These are phyloP conservation scores for peach (Prunus persica) DNA, from an alignment of 306 rosid genomes.

Conservation along the genomic window DNA sequence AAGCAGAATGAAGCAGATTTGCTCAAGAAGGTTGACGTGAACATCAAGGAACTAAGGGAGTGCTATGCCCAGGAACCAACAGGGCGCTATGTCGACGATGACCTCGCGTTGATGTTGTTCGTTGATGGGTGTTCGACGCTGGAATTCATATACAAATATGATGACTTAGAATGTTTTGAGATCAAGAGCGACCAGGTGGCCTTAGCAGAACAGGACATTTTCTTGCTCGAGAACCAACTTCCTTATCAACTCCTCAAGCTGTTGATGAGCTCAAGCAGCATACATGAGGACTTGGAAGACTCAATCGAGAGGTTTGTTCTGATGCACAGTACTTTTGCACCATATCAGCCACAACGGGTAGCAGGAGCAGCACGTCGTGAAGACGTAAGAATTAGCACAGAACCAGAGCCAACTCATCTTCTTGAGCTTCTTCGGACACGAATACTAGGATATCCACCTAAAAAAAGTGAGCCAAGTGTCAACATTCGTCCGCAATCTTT, in stretches of 20 bases:
- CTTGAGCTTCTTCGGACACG: neutral
- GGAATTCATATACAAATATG: neutral
- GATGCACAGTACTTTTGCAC: neutral
- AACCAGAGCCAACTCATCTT: neutral
- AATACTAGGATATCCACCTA: neutral
- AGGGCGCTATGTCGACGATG: neutral
- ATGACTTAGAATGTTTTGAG: rapidly evolving
- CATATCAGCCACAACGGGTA: rapidly evolving
- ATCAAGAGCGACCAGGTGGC: neutral
- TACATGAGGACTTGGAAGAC: rapidly evolving
- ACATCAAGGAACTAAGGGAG: neutral
- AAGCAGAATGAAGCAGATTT: neutral
- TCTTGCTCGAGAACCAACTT: conserved; percentile 16
- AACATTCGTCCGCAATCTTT: neutral
- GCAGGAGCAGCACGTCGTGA: too few relatives aligned
- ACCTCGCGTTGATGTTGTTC: neutral
- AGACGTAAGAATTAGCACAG: too few relatives aligned
- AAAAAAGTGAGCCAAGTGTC: rapidly evolving
- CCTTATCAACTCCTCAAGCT: conserved; percentile 5
- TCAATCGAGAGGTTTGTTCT: neutral
- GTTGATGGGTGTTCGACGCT: conserved; percentile 5
- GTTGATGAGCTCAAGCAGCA: neutral
- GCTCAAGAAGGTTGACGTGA: neutral
- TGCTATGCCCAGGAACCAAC: neutral
- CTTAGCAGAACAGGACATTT: conserved; percentile 2